These are phyloP conservation scores for Diaporthe vaccinii DNA, from an alignment of 2,329 filamentous ascomycete genomes.

Conservation along the genomic window DNA sequence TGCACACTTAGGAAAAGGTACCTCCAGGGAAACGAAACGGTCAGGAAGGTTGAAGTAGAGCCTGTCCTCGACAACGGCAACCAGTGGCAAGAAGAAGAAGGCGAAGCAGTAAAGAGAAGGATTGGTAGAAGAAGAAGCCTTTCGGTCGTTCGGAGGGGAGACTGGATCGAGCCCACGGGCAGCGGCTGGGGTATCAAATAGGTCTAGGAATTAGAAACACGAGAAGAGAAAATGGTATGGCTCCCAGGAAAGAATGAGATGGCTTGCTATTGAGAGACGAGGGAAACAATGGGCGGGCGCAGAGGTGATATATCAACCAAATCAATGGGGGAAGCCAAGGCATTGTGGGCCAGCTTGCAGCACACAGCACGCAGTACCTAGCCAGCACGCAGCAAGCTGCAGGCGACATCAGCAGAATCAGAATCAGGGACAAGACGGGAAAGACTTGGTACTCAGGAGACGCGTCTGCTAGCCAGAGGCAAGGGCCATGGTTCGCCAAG, in stretches of 20 bases:
- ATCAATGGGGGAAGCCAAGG: neutral
- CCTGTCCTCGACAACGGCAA: conserved; percentile 21
- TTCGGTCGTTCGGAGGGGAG: neutral
- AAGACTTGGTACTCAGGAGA: conserved; percentile 27
- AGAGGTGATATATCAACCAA: conserved; percentile 18
- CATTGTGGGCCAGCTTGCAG: conserved; percentile 4
- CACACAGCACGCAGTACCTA: neutral
- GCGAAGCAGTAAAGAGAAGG: neutral
- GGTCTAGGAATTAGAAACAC: conserved; percentile 27
- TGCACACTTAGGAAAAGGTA: conserved; percentile 11
- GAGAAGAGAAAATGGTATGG: conserved; percentile 11
- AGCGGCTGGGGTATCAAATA: conserved; percentile 28
- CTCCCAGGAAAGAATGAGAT: neutral
- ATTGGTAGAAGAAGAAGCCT: neutral
- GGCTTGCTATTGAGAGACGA: conserved; percentile 7
- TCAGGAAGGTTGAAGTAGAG: neutral
- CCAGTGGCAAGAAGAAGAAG: conserved; percentile 2
- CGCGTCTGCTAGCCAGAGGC: conserved; percentile 12
- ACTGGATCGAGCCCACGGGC: conserved; percentile 1
- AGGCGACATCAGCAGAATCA: conserved; percentile 23
- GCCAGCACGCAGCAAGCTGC: neutral
- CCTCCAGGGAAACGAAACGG: neutral
- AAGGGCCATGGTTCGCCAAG: conserved; percentile 30
- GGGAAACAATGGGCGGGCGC: conserved; percentile 20
- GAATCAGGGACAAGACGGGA: conserved; percentile 29